Percentiles rank a stretch among this genome's conserved stretches.
Evolutionary conservation across 2,329 filamentous ascomycete species (phyloP).

Genomic region (Neofusicoccum ribis): DNA sequence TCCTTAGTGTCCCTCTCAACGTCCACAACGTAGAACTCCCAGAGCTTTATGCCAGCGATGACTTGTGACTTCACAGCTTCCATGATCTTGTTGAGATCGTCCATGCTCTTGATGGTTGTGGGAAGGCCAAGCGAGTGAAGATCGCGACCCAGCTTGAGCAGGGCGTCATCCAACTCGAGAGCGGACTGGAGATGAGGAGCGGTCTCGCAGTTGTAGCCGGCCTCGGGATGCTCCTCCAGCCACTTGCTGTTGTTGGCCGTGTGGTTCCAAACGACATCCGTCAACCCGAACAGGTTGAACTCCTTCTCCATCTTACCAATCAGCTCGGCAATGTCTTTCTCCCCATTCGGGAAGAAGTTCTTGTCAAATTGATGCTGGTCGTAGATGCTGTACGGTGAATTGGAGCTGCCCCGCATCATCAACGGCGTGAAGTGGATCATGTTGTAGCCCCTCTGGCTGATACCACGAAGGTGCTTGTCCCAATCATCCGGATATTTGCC

Average conservation of each 20-base stretch:
- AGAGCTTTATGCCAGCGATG: slow-evolving; percentile 74
- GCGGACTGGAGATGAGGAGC: slow-evolving; percentile 70
- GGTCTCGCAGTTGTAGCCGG: slow-evolving; percentile 90
- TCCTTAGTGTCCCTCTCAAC: slow-evolving; percentile 70
- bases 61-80: slow-evolving; percentile 79
- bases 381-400: slow-evolving; percentile 96
- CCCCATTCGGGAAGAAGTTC: slow-evolving; percentile 77
- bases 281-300: slow-evolving; percentile 81
- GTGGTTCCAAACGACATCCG: slow-evolving; percentile 97
- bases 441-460: slow-evolving; percentile 91
- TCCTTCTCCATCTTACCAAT: slow-evolving; percentile 80
- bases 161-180: slow-evolving; percentile 73
- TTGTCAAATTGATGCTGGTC: slow-evolving; percentile 89
- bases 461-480: slow-evolving; percentile 84
- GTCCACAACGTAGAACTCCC: slow-evolving; percentile 91
- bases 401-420: slow-evolving; percentile 83
- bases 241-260: slow-evolving; percentile 94
- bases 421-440: slow-evolving; percentile 98
- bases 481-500: slow-evolving; percentile 86
- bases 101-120: slow-evolving; percentile 66
- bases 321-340: slow-evolving; percentile 76
- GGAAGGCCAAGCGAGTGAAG: slow-evolving; percentile 72
- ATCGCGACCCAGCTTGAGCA: slow-evolving; percentile 65
- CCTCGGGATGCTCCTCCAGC: slow-evolving; percentile 91
- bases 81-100: slow-evolving; percentile 81